A percentile compares a stretch with the other conserved stretches of the same genome.
phyloP scores from a whole-genome alignment of 495 filamentous ascomycete species.

The Bombardia bombarda region DNA sequence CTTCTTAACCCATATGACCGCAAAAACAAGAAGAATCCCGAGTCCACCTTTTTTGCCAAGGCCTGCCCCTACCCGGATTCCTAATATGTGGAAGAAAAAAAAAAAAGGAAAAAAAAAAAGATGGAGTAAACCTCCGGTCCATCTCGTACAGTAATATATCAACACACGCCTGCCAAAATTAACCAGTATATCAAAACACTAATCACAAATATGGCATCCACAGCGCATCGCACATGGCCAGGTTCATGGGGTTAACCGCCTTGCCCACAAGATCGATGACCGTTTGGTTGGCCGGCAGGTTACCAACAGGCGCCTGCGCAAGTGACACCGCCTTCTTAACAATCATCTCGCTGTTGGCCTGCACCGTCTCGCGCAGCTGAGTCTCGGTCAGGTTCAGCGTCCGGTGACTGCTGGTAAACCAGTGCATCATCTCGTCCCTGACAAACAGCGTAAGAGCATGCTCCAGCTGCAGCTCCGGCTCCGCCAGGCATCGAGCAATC shows the following conservation, averaged over 20 bases:
- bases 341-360: constrained; percentile 79
- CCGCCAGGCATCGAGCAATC: constrained; percentile 90
- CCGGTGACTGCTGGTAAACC: constrained; percentile 80
- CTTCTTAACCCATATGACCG: no score
- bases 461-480: constrained; percentile 82
- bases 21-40: no score
- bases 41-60: no score
- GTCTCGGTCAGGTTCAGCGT: constrained; percentile 48
- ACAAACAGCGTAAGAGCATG: constrained; percentile 91
- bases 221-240: constrained; percentile 78
- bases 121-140: no score
- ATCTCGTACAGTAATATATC: no score
- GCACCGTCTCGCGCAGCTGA: constrained; percentile 77
- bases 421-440: constrained; percentile 95
- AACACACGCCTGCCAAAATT: no score
- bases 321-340: constrained; percentile 82
- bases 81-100: no score
- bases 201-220: constrained; percentile 99
- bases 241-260: constrained; percentile 77
- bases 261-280: constrained; percentile 83
- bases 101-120: no score
- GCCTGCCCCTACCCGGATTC: no score
- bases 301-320: constrained; percentile 53
- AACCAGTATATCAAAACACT: no score
- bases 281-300: constrained; percentile 90